Conservation (phyloP, 1,284 basidiomycete genomes). For the Calocybe gambosa region DNA sequence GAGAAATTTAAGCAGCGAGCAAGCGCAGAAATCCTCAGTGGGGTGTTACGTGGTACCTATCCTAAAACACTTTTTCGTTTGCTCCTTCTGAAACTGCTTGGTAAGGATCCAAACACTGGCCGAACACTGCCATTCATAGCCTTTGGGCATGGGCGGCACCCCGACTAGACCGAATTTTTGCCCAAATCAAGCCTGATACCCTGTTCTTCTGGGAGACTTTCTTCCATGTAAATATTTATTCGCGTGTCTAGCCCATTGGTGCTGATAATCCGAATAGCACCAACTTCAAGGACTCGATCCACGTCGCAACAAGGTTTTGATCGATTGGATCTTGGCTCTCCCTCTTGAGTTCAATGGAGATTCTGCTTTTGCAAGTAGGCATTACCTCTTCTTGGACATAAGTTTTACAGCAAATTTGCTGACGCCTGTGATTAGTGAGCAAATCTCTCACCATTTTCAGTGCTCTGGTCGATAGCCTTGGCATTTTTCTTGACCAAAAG, state of each 20-base stretch:
- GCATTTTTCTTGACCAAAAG: constrained; percentile 59
- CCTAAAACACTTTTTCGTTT: neutral
- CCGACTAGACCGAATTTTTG: constrained; percentile 68
- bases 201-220: constrained; percentile 68
- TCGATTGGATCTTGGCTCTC: constrained; percentile 77
- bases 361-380: constrained; percentile 69
- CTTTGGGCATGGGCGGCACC: constrained; percentile 81
- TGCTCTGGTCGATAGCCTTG: constrained; percentile 53
- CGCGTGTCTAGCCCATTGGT: constrained; percentile 4
- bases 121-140: constrained; percentile 45
- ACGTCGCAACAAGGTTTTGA: constrained; percentile 70
- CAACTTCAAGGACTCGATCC: constrained; percentile 78
- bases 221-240: constrained; percentile 42
- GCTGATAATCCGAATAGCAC: constrained; percentile 36
- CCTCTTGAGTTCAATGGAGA: constrained; percentile 78
- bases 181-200: constrained; percentile 82
- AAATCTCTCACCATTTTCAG: constrained; percentile 61
- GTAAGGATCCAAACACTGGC: constrained; percentile 87
- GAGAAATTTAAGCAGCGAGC: constrained; percentile 93
- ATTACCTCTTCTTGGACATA: constrained; percentile 10
- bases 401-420: constrained; percentile 1
- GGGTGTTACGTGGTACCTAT: constrained; percentile 56
- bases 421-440: constrained; percentile 42
- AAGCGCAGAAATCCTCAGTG: constrained; percentile 81
- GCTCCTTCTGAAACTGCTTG: neutral